Evolutionary conservation across 75 land plant genomes (phyloP).

Genomic region (Cryptomeria japonica): DNA sequence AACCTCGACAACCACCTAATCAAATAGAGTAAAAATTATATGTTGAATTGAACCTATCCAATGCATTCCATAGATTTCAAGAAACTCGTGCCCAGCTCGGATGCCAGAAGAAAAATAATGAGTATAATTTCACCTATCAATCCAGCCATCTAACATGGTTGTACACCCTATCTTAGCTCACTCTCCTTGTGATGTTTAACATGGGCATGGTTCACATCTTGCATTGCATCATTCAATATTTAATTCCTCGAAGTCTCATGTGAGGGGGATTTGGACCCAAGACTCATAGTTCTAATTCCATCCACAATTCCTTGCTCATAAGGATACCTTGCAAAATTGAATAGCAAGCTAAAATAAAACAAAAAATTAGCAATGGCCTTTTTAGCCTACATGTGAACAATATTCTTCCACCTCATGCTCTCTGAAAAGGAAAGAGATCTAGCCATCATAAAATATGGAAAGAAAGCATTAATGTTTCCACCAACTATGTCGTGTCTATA

Average conservation of each 20-base stretch:
- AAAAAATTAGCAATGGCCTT: constrained; percentile 35
- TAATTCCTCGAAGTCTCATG: constrained; percentile 24
- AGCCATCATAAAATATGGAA: no score
- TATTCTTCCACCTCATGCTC: background rate
- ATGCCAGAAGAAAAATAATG: constrained; percentile 1
- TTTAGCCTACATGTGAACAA: background rate
- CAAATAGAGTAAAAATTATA: constrained; percentile 11
- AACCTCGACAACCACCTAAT: background rate
- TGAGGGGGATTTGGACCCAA: constrained; percentile 13
- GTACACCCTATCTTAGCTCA: constrained; percentile 53
- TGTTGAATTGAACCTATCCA: constrained; percentile 12
- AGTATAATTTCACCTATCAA: constrained; percentile 40
- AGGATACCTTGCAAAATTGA: constrained; percentile 14
- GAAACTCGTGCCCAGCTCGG: constrained; percentile 36
- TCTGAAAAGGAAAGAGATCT: no score
- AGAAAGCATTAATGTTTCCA: no score
- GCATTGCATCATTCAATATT: constrained; percentile 40
- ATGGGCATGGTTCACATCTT: constrained; percentile 22
- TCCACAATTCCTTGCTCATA: constrained; percentile 59
- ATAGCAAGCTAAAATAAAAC: constrained; percentile 34
- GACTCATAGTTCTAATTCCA: constrained; percentile 29
- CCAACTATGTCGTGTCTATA: no score
- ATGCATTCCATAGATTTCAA: constrained; percentile 34
- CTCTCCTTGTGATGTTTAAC: constrained; percentile 35
- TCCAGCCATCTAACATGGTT: constrained; percentile 59